Base-by-base conservation (phyloP, 2,329 filamentous ascomycete species). In the Huntiella omanensis region DNA sequence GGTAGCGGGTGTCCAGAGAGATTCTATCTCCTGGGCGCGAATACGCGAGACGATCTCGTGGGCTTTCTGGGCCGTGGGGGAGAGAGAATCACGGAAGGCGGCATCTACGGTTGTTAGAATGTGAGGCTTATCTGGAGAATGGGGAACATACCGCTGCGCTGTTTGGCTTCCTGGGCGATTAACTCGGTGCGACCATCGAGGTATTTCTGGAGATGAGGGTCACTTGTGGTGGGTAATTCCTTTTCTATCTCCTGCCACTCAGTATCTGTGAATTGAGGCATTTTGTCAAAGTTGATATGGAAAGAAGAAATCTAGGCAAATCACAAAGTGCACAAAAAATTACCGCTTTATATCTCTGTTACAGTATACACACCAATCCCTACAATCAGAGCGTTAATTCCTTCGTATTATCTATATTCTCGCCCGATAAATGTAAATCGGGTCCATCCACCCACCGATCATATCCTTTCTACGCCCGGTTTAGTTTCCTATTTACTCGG, bases 161-260 rank as follows among this genome's bases (percentile, higher is more conserved):
- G 49, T 87, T 77, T 81, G 61, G 83, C 79, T 60, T 96, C 91
- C 57, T 93, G 73, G 13, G 69, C 69, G 48, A 94, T 80, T 45
- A 96, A 70, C 19, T 75, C 77, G 54, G 80, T 71, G 43, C 87
- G 75, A 16, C 84, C 84, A 38, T 74, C 63, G 35, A 93, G 64
- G 57, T 93, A 95, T 58, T 88, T 77, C 55, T 84, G 75, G 40
- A 95, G 72, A 59, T 93, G 86, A 0, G 80, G 75, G 55, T 93
- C 84, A 7, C 73, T 64, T 15, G 62, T 62, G 2, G 62, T 60
- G 4, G 76, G 76, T 34, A 80, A 62, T n/a, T 69, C 72, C 49
- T 67, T 59, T 40, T 64, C 59, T 50, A 78, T 58, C 52, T 75
- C 71, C 28, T 64, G 66, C 73, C 73, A 80, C 47, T 77, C 73